Evolutionary conservation across 805 yeast species (phyloP).

Genomic region (Candida ovalis): DNA sequence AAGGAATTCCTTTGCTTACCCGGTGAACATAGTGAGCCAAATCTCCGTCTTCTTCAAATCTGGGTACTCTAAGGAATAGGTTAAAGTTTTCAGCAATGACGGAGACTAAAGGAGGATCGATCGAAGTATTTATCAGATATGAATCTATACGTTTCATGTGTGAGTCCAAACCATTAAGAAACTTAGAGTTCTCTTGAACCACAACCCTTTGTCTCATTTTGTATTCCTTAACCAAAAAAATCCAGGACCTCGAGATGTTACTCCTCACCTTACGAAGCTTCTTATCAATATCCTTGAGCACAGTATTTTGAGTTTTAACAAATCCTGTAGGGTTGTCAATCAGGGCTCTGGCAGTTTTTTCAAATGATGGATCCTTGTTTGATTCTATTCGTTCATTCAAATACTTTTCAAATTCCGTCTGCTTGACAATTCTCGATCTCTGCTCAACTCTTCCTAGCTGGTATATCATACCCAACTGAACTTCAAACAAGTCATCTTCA

Average conservation of each 20-base stretch:
- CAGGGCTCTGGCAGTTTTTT: slow-evolving; percentile 1
- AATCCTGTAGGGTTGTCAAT: slow-evolving; percentile 1
- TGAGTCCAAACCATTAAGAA: slow-evolving; percentile 39
- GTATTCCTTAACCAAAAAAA: slow-evolving; percentile 52
- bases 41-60: slow-evolving; percentile 40
- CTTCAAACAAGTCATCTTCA: slow-evolving; percentile 66
- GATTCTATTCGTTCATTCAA: not conserved
- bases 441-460: slow-evolving; percentile 61
- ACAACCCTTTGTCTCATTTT: slow-evolving; percentile 38
- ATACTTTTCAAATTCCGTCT: slow-evolving; percentile 15
- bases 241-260: slow-evolving; percentile 58
- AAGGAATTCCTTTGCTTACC: slow-evolving; percentile 82
- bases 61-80: slow-evolving; percentile 43
- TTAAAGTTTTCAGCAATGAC: slow-evolving; percentile 45
- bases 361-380: not conserved
- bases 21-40: slow-evolving; percentile 61
- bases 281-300: slow-evolving; percentile 9
- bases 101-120: slow-evolving; percentile 48
- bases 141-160: slow-evolving; percentile 31
- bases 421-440: slow-evolving; percentile 42
- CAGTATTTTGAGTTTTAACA: not conserved
- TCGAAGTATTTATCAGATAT: slow-evolving; percentile 31
- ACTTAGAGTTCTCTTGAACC: slow-evolving; percentile 36
- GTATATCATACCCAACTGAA: slow-evolving; percentile 51
- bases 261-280: slow-evolving; percentile 20